Evolutionary conservation across 177 flowering plant genomes (phyloP), one percentile per base, ranked within the genome.

Genomic region (Vitis hybrid): DNA sequence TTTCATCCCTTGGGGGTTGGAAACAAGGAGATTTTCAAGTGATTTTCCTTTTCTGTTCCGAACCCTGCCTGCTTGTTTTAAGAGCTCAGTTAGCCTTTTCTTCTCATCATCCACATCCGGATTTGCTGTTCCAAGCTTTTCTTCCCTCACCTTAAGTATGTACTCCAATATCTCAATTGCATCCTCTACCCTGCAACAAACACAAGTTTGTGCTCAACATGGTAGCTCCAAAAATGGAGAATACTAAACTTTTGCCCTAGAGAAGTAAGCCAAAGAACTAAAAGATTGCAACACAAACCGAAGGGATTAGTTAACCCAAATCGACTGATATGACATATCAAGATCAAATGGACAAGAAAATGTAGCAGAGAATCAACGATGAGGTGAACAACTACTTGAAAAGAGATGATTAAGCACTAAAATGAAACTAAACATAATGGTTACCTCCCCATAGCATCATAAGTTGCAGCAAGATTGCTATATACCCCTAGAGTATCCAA

Each of bases 391-490:
- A 38, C 47, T 38, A 24, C 28, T 24, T 38, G 6, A 38, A 38
- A 54, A 54, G 57, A 54, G 7, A 54, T 2, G 12, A 54, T 54
- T 14, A 51, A 22, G n/a, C 18, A n/a, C 18, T 12, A 13, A 22
- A 22, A 20, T 18, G 22, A 28, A 13, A 15, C n/a, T 3, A 18
- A 5, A 38, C 1, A 59, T 17, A 67, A 22, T n/a, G 17, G n/a
- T 64, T 52, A 79, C 80, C 82, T 79, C 44, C 85, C 82, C 80
- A 79, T 56, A 55, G 85, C 85, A 79, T 82, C 85, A 69, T 82
- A 82, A 63, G 85, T 74, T 20, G 79, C 85, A 20, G 80, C 84
- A 59, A 79, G 82, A 60, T 81, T 81, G 80, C 82, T 79, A 64
- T 74, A 79, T 2, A 79, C 82, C 13, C 80, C 82, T 54, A 82